Conservation (phyloP, 352 stramenopile genomes). For the Phytophthora idaei region DNA sequence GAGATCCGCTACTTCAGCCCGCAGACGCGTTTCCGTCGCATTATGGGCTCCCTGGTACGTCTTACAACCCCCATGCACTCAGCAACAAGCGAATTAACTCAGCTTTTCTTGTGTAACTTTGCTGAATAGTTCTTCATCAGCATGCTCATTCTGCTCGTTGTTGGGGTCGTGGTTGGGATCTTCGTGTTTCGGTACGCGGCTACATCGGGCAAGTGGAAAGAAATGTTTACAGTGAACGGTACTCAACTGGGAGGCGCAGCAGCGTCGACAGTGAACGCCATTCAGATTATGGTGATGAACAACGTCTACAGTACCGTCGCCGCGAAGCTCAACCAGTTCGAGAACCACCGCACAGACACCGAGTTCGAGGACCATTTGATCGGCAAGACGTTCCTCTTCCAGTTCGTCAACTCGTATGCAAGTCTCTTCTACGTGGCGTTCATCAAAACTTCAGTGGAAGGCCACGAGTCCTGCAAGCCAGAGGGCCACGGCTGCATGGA, state of each 20-base stretch:
- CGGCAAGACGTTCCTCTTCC: conserved; percentile 83
- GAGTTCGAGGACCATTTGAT: conserved; percentile 95
- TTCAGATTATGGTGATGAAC: conserved; percentile 87
- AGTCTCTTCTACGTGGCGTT: conserved; percentile 89
- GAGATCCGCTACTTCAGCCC: conserved; percentile 83
- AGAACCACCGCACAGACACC: conserved; percentile 97
- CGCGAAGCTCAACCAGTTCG: conserved; percentile 73
- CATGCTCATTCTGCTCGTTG: conserved; percentile 71
- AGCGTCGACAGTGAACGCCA: conserved; percentile 78
- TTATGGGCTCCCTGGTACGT: conserved; percentile 73
- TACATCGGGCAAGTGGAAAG: conserved; percentile 54
- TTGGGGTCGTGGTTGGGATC: conserved; percentile 70
- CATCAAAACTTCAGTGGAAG: conserved; percentile 69
- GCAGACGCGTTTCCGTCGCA: conserved; percentile 57
- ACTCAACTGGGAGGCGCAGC: conserved; percentile 51
- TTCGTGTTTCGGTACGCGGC: conserved; percentile 76
- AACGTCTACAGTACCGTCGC: conserved; percentile 71
- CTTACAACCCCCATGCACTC: background rate
- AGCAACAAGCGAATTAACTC: background rate
- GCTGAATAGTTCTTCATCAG: conserved; percentile 65
- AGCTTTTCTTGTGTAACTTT: background rate
- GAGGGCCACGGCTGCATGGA: conserved; percentile 69
- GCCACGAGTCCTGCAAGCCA: conserved; percentile 47
- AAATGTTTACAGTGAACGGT: conserved; percentile 62
- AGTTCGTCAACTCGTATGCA: conserved; percentile 87